Conservation (phyloP, 1,284 basidiomycete species). For the Ustilago cynodontis region DNA sequence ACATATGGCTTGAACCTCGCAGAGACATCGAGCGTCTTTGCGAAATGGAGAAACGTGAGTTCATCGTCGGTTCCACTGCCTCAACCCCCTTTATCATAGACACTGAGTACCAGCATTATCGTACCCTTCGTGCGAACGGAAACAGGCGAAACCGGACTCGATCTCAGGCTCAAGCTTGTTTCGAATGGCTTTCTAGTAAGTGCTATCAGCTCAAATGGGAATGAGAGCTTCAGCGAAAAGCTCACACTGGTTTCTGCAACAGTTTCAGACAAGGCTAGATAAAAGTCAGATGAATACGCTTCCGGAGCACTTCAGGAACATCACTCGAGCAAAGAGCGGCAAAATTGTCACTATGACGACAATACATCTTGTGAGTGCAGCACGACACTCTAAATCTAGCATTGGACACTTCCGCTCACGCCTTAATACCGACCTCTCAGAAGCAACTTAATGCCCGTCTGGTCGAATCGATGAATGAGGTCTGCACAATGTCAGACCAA, state of each 20-base stretch:
- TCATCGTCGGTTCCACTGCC: too few relatives aligned
- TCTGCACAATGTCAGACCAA: slow-evolving; percentile 80
- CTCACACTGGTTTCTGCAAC: not conserved
- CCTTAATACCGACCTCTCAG: slow-evolving; percentile 3
- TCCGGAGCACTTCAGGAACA: slow-evolving; percentile 75
- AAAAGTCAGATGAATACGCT: slow-evolving; percentile 12
- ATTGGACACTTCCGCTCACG: not conserved
- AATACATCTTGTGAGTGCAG: slow-evolving; percentile 73
- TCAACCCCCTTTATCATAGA: too few relatives aligned
- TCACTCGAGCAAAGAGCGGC: slow-evolving; percentile 74
- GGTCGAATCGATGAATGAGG: slow-evolving; percentile 85
- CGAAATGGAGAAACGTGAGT: slow-evolving; percentile 30
- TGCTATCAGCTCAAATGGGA: slow-evolving; percentile 29
- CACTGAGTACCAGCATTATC: too few relatives aligned
- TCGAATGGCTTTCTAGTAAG: slow-evolving; percentile 78
- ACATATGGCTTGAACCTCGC: not conserved
- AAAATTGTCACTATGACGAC: slow-evolving; percentile 81
- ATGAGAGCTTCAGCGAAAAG: not conserved
- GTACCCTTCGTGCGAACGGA: not conserved
- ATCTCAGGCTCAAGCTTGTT: slow-evolving; percentile 78
- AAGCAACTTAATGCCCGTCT: slow-evolving; percentile 86
- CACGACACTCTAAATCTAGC: not conserved
- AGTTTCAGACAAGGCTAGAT: slow-evolving; percentile 33
- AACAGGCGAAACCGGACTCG: slow-evolving; percentile 74
- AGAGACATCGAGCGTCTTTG: slow-evolving; percentile 81